phyloP scores from a whole-genome alignment of 495 filamentous ascomycete species.

The Aspergillus sparsus region DNA sequence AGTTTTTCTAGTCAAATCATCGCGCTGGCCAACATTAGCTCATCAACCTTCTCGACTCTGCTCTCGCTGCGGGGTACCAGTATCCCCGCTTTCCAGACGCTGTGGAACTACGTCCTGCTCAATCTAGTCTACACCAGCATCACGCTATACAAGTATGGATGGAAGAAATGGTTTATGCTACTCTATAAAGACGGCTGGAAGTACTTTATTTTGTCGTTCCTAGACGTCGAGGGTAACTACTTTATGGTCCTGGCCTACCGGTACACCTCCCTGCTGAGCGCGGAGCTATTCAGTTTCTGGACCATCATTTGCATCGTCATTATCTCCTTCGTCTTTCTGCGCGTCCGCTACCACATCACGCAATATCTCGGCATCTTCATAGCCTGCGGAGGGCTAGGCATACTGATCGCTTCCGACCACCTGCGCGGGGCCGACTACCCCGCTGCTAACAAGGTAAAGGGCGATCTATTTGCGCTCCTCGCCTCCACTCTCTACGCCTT shows the following conservation, averaged over 20 bases:
- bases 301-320: slow-evolving; percentile 90
- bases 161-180: slow-evolving; percentile 65
- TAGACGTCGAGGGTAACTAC: slow-evolving; percentile 97
- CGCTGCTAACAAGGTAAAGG: slow-evolving; percentile 72
- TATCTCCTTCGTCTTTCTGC: slow-evolving; percentile 77
- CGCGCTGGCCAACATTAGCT: slow-evolving; percentile 82
- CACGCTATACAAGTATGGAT: slow-evolving; percentile 80
- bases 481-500: slow-evolving; percentile 91
- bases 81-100: slow-evolving; percentile 93
- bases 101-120: slow-evolving; percentile 91
- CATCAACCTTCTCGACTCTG: slow-evolving; percentile 83
- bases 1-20: slow-evolving; percentile 65
- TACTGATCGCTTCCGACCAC: slow-evolving; percentile 86
- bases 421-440: slow-evolving; percentile 66
- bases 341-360: slow-evolving; percentile 81
- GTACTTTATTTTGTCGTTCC: slow-evolving; percentile 88
- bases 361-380: slow-evolving; percentile 86
- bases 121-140: slow-evolving; percentile 77
- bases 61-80: slow-evolving; percentile 67
- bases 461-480: slow-evolving; percentile 87
- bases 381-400: slow-evolving; percentile 88
- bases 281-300: slow-evolving; percentile 98
- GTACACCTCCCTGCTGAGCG: slow-evolving; percentile 87
- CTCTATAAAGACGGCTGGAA: slow-evolving; percentile 79
- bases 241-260: slow-evolving; percentile 93